Base-by-base conservation (phyloP, 371 early-diverging fungal species). In the Mucor circinelloides region DNA sequence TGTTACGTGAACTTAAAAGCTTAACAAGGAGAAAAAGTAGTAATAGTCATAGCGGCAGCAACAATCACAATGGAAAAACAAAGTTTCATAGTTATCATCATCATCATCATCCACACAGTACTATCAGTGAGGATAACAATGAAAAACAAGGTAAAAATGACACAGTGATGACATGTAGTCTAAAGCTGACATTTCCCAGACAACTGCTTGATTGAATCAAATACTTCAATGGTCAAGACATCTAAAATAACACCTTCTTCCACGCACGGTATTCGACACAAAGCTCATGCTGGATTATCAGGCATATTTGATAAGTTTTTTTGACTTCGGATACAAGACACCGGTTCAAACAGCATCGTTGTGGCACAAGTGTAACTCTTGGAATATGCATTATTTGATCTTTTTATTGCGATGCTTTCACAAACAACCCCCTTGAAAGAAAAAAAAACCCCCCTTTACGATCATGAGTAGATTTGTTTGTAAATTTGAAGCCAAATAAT, bases 1-100 rank as follows among this genome's bases (percentile, higher is more conserved):
- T 80, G 46, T 55, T 80, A 25, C 73, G 71, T 21, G 81, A 80
- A 27, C 62, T 77, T 55, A 78, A 76, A 36, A 73, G 76, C 34
- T 34, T 80, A 15, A 70, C 72, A 28, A 72, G 74, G 58, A 57
- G 81, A 55, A 70, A 73, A 28, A 80, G 76, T 28, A 68, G 67
- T 50, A 25, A 38, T 2, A 21, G 28, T n/a, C 58, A 65, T 23
- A n/a, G 30, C 21, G 13, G 21, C 27, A 68, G 66, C 50, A 21
- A 36, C 4, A 12, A 44, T 12, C 48, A 65, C 19, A 23, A 46
- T 25, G 28, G 17, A 13, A 34, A 31, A 58, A 12, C 30, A 25
- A 15, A 31, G 28, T 34, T 30, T n/a, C 27, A 56, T n/a, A 32
- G 30, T 6, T 52, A 13, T 15, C 52, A 52, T 15, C 27, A 52